These are phyloP conservation scores for Irineochytrium annulatum DNA, from an alignment of 192 early-diverging fungal species.

Conservation along the genomic window DNA sequence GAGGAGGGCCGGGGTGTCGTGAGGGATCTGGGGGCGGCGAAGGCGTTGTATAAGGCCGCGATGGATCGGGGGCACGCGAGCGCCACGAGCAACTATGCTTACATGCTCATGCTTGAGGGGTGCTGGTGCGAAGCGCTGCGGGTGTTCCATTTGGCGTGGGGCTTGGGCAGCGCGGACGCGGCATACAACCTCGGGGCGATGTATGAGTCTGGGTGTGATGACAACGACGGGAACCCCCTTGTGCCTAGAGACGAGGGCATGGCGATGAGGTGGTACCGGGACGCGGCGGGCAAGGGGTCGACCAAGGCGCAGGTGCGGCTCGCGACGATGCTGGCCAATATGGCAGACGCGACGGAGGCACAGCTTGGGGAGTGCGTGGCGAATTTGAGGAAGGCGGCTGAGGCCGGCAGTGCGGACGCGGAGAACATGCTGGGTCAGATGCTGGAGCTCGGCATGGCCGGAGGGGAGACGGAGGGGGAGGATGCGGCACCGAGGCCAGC, in stretches of 20 bases:
- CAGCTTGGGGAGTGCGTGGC: constrained; percentile 19
- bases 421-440: constrained; percentile 46
- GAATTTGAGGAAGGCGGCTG: constrained; percentile 27
- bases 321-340: constrained; percentile 22
- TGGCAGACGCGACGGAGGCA: constrained; percentile 16
- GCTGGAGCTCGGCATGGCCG: constrained; percentile 33
- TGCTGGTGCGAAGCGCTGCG: constrained; percentile 37
- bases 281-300: constrained; percentile 41
- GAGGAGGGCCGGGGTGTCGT: constrained; percentile 53
- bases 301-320: constrained; percentile 41
- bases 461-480: neutral
- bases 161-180: constrained; percentile 45
- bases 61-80: constrained; percentile 39
- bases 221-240: constrained; percentile 27
- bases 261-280: constrained; percentile 43
- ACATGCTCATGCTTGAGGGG: constrained; percentile 41
- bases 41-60: constrained; percentile 44
- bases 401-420: constrained; percentile 37
- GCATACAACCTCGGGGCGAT: constrained; percentile 44
- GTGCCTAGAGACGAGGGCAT: constrained; percentile 35
- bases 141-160: constrained; percentile 41
- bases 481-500: constrained; percentile 19
- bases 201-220: constrained; percentile 47
- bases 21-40: constrained; percentile 42
- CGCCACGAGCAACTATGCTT: constrained; percentile 46